A percentile compares a stretch with the other conserved stretches of the same genome.
Evolutionary conservation across 2,329 filamentous ascomycete genomes (phyloP).

Genomic region (Fusarium scirpi): DNA sequence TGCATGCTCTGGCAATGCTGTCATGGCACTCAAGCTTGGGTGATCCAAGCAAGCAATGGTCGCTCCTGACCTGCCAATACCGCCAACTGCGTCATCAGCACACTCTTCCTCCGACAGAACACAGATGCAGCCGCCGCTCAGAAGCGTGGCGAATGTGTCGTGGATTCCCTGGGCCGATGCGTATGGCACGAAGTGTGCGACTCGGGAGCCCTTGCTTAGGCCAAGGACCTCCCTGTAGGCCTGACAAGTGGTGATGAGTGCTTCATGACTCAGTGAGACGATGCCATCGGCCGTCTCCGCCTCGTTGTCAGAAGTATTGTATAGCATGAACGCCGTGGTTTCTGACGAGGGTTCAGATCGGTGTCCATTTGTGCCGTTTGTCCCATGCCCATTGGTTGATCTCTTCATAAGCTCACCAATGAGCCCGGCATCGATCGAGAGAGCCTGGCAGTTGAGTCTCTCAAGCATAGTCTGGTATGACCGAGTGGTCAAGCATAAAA

Average conservation of each 20-base stretch:
- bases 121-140: conserved; percentile 12
- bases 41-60: conserved; percentile 11
- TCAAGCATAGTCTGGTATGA: conserved; percentile 10
- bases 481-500: conserved; percentile 14
- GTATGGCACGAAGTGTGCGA: conserved; percentile 13
- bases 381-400: conserved; percentile 8
- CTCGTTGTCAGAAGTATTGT: conserved; percentile 14
- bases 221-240: conserved; percentile 11
- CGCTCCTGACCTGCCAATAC: conserved; percentile 12
- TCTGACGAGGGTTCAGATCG: conserved; percentile 6
- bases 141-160: conserved; percentile 11
- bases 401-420: conserved; percentile 9
- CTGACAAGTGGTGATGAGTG: conserved; percentile 13
- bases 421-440: conserved; percentile 13
- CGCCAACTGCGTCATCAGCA: conserved; percentile 8
- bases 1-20: conserved; percentile 11
- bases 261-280: conserved; percentile 12
- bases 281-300: conserved; percentile 8
- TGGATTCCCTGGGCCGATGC: conserved; percentile 12
- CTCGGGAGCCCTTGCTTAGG: conserved; percentile 13
- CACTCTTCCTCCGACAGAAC: conserved; percentile 9
- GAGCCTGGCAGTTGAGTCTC: conserved; percentile 8
- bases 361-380: conserved; percentile 15
- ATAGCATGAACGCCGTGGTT: conserved; percentile 14
- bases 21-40: conserved; percentile 15